Conservation (phyloP, 2,329 filamentous ascomycete species). For the Neofusicoccum umdonicola region DNA sequence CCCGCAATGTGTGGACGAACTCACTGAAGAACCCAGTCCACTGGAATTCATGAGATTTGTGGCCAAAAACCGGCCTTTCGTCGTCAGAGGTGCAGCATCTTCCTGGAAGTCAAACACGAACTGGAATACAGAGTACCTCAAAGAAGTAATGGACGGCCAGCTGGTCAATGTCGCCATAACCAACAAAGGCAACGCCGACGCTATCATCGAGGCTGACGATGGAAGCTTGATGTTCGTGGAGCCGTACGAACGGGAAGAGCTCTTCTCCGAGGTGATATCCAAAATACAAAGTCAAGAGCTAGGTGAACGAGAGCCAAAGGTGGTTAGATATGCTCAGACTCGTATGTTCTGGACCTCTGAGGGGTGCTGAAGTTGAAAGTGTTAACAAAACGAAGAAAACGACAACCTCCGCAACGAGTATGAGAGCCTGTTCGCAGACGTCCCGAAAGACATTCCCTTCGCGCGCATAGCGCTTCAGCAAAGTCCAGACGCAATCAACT, state of each 20-base stretch:
- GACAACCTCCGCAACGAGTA: conserved; percentile 79
- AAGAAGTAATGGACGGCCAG: conserved; percentile 52
- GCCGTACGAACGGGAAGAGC: conserved; percentile 65
- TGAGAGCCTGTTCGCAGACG: conserved; percentile 58
- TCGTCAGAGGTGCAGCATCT: conserved; percentile 62
- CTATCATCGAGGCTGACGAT: conserved; percentile 63
- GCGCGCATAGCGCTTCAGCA: conserved; percentile 68
- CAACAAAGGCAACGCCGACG: conserved; percentile 61
- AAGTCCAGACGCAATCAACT: conserved; percentile 71
- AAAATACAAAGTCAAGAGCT: conserved; percentile 60
- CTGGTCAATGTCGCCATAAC: conserved; percentile 75
- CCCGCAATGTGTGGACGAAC: conserved; percentile 55
- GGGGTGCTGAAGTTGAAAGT: background rate
- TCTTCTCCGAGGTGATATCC: conserved; percentile 62
- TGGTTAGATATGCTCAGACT: conserved; percentile 66
- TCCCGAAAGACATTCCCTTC: conserved; percentile 66
- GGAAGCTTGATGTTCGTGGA: conserved; percentile 58
- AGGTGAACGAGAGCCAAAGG: background rate
- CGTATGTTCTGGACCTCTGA: conserved; percentile 46
- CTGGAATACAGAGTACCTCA: conserved; percentile 65
- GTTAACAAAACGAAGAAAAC: conserved; percentile 55
- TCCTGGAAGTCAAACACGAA: conserved; percentile 61
- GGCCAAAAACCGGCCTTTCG: conserved; percentile 70
- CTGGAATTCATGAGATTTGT: conserved; percentile 80
- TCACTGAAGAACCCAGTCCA: conserved; percentile 65